Conservation (phyloP, 2,329 filamentous ascomycete species). For the Exophiala bonariae region DNA sequence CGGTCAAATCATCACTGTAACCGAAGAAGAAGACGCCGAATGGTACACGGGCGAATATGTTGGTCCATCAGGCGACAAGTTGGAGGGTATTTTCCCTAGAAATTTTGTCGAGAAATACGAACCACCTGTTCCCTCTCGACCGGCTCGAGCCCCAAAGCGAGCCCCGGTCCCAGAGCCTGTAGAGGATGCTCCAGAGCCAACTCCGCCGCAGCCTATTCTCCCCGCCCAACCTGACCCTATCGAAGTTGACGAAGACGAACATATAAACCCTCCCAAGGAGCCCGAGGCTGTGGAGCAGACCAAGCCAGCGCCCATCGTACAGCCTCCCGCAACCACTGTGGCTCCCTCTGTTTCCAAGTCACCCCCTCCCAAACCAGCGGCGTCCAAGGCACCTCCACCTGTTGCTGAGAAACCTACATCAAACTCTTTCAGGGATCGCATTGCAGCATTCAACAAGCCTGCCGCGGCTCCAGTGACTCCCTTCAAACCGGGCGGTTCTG, state of each 20-base stretch:
- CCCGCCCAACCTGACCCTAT: constrained; percentile 29
- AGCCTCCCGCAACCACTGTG: constrained; percentile 30
- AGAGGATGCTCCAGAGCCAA: constrained; percentile 31
- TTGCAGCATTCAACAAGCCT: constrained; percentile 94
- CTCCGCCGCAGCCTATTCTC: constrained; percentile 32
- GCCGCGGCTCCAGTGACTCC: constrained; percentile 84
- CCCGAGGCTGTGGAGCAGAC: constrained; percentile 8
- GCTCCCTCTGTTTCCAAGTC: constrained; percentile 30
- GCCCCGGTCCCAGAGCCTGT: constrained; percentile 61
- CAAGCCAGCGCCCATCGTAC: constrained; percentile 27
- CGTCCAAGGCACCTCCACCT: constrained; percentile 55
- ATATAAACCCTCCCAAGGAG: constrained; percentile 12
- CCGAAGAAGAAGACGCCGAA: constrained; percentile 85
- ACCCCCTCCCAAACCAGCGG: constrained; percentile 41
- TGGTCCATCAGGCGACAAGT: constrained; percentile 70
- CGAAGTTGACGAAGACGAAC: constrained; percentile 27
- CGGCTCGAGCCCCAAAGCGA: constrained; percentile 64
- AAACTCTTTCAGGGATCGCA: constrained; percentile 88
- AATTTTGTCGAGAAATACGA: constrained; percentile 98
- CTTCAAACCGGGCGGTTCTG: constrained; percentile 73
- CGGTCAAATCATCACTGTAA: constrained; percentile 92
- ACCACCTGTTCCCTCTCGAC: constrained; percentile 83
- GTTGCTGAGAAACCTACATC: constrained; percentile 70
- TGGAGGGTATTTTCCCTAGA: constrained; percentile 88
- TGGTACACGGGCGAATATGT: constrained; percentile 68